A percentile compares a stretch with the other conserved stretches of the same genome.
Conservation (phyloP, 768 basidiomycete species). For the Lactarius indigo region DNA sequence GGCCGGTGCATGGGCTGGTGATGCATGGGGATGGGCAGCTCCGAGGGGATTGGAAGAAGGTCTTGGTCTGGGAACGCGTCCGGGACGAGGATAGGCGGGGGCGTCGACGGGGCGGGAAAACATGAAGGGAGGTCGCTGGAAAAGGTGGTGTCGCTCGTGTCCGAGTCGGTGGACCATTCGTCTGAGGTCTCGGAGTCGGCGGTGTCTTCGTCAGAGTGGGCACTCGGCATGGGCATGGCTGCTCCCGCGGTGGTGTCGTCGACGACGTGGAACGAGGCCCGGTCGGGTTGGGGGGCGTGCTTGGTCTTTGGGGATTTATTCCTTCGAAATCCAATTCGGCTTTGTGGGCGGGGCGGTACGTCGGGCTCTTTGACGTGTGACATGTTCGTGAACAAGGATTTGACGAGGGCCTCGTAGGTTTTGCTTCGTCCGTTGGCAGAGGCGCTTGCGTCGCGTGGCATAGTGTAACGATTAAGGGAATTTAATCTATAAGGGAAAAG, state of each 20-base stretch:
- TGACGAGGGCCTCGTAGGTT: slow-evolving; percentile 23
- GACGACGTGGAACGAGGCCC: neutral
- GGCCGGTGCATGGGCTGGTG: neutral
- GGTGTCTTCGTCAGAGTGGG: slow-evolving; percentile 20
- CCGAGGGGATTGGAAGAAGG: neutral
- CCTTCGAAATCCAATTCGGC: slow-evolving; percentile 24
- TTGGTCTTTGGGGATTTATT: neutral
- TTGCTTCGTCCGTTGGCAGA: slow-evolving; percentile 7
- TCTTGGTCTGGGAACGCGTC: slow-evolving; percentile 17
- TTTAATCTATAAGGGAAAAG: neutral
- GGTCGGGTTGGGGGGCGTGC: slow-evolving; percentile 1
- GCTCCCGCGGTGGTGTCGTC: neutral
- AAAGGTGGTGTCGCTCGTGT: slow-evolving; percentile 17
- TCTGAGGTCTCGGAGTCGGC: slow-evolving; percentile 25
- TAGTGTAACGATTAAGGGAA: neutral
- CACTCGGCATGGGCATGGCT: neutral
- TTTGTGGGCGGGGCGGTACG: slow-evolving; percentile 24
- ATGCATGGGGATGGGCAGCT: slow-evolving; percentile 5
- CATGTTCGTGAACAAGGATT: slow-evolving; percentile 24
- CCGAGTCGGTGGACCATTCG: slow-evolving; percentile 26
- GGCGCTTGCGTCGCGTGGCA: slow-evolving; percentile 19
- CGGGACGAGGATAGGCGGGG: slow-evolving; percentile 16
- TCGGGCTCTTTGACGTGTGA: slow-evolving; percentile 19
- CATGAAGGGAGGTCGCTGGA: slow-evolving; percentile 9
- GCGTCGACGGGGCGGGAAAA: slow-evolving; percentile 1